These are phyloP conservation scores for Lachnellula willkommii DNA, from an alignment of 2,329 filamentous ascomycete genomes.

Conservation along the genomic window DNA sequence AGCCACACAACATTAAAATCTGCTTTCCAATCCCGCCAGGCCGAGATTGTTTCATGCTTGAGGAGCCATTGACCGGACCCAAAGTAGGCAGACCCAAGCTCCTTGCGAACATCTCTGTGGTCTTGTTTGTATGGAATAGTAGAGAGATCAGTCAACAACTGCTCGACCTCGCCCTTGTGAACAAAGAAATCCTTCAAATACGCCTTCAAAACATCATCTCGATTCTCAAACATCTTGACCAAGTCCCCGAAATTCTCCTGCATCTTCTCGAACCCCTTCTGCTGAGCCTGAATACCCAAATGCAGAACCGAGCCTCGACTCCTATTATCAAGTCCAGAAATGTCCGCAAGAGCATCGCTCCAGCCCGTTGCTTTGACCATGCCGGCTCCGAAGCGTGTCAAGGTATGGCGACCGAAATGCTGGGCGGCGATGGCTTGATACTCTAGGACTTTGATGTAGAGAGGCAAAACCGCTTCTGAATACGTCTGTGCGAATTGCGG, in stretches of 20 bases:
- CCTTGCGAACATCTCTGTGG: not conserved
- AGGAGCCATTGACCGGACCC: not conserved
- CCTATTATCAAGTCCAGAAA: not conserved
- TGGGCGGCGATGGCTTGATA: not conserved
- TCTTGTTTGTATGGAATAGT: not conserved
- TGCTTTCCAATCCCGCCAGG: not conserved
- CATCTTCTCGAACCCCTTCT: not conserved
- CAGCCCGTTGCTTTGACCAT: not conserved
- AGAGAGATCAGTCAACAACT: not conserved
- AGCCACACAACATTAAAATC: not conserved
- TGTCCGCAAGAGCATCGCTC: not conserved
- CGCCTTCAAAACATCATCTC: not conserved
- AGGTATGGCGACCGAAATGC: not conserved
- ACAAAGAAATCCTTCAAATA: not conserved
- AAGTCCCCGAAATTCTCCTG: not conserved
- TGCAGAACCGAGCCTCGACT: not conserved
- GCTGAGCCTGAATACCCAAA: not conserved
- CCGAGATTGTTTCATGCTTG: not conserved
- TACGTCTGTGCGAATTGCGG: not conserved
- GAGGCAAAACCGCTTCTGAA: not conserved
- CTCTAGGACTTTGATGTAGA: not conserved
- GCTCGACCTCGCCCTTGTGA: not conserved
- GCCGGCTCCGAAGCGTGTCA: not conserved
- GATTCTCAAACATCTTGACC: not conserved
- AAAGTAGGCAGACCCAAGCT: not conserved